Evolutionary conservation across 805 yeast genomes (phyloP).

Genomic region (Saturnispora kantuleensis): DNA sequence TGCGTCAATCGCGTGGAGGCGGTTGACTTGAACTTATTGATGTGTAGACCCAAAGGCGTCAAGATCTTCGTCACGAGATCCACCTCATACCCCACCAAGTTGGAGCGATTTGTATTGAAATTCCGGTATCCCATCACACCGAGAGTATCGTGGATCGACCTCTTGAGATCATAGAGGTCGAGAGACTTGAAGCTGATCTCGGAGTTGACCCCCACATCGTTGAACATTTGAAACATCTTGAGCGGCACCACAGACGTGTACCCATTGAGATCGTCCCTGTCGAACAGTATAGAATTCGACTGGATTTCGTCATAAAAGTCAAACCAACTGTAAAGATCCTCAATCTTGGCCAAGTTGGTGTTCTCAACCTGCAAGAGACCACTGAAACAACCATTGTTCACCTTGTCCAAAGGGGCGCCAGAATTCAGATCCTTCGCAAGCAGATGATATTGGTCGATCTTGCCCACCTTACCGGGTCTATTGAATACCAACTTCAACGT

Average conservation of each 20-base stretch:
- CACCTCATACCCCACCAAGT: slow-evolving; percentile 21
- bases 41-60: slow-evolving; percentile 1
- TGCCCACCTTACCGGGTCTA: slow-evolving; percentile 36
- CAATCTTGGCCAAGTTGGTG: slow-evolving; percentile 45
- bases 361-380: slow-evolving; percentile 42
- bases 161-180: slow-evolving; percentile 32
- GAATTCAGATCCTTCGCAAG: slow-evolving; percentile 29
- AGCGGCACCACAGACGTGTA: slow-evolving; percentile 51
- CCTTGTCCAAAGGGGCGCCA: slow-evolving; percentile 47
- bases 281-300: slow-evolving; percentile 37
- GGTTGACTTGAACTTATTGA: not conserved
- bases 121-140: slow-evolving; percentile 18
- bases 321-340: slow-evolving; percentile 64
- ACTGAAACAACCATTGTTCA: slow-evolving; percentile 64
- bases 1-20: too few species aligned
- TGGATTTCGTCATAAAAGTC: slow-evolving; percentile 56
- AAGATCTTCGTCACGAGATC: slow-evolving; percentile 7
- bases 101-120: slow-evolving; percentile 17
- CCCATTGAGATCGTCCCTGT: slow-evolving; percentile 24
- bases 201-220: slow-evolving; percentile 38
- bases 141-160: slow-evolving; percentile 27
- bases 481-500: slow-evolving; percentile 54
- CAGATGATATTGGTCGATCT: slow-evolving; percentile 38
- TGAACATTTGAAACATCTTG: slow-evolving; percentile 55
- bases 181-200: slow-evolving; percentile 22